Conservation (phyloP, 805 yeast genomes). For the Kockiozyma suomiensis region DNA sequence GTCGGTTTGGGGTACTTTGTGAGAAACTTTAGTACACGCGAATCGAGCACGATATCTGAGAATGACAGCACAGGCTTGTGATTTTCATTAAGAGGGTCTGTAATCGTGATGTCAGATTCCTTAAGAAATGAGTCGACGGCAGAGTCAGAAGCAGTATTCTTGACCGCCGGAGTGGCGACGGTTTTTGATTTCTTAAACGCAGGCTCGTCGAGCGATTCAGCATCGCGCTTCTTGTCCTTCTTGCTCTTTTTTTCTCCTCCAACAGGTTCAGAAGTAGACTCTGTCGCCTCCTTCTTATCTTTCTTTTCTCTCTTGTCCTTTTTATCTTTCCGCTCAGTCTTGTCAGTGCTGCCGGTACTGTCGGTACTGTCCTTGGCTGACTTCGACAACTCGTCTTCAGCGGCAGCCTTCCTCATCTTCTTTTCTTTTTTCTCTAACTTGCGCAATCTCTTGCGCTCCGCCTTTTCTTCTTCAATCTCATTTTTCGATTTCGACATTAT, state of each 20-base stretch:
- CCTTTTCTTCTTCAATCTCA: slow-evolving; percentile 38
- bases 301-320: slow-evolving; percentile 39
- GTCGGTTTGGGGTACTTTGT: slow-evolving; percentile 85
- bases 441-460: slow-evolving; percentile 38
- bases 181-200: slow-evolving; percentile 14
- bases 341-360: slow-evolving; percentile 34
- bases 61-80: slow-evolving; percentile 74
- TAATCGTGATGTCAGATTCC: slow-evolving; percentile 77
- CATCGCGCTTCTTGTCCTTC: slow-evolving; percentile 38
- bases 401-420: too few relatives aligned
- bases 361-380: not conserved
- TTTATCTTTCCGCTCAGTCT: slow-evolving; percentile 41
- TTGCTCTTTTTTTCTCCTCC: slow-evolving; percentile 30
- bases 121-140: slow-evolving; percentile 65
- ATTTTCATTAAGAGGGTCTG: slow-evolving; percentile 56
- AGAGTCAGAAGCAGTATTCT: slow-evolving; percentile 48
- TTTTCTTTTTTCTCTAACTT: slow-evolving; percentile 45
- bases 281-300: slow-evolving; percentile 40
- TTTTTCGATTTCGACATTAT: slow-evolving; percentile 2
- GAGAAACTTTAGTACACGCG: slow-evolving; percentile 61
- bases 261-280: slow-evolving; percentile 33
- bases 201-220: slow-evolving; percentile 39
- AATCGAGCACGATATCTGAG: slow-evolving; percentile 56
- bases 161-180: slow-evolving; percentile 41
- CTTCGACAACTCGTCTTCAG: too few relatives aligned